Percentiles rank a stretch among this genome's conserved stretches.
These are phyloP conservation scores for Pleurotus pulmonarius DNA, from an alignment of 768 basidiomycete species.

Conservation along the genomic window DNA sequence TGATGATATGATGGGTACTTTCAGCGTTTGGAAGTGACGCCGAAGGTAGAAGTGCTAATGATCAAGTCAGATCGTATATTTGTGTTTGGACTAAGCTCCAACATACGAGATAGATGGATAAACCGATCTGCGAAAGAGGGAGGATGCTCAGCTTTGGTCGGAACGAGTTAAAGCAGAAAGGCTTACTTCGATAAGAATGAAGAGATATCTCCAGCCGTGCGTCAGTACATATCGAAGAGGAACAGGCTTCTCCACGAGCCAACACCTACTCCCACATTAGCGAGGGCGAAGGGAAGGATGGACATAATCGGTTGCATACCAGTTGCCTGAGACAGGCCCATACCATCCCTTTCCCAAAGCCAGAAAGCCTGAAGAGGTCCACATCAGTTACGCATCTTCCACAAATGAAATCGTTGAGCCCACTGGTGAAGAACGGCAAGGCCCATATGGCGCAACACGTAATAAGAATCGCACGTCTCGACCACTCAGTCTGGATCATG, in stretches of 20 bases:
- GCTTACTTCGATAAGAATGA: conserved; percentile 20
- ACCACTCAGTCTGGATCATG: conserved; percentile 2
- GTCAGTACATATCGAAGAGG: conserved; percentile 13
- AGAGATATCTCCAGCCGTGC: conserved; percentile 13
- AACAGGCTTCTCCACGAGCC: conserved; percentile 12
- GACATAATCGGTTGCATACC: neutral
- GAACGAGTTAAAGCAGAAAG: neutral
- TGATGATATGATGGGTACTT: neutral
- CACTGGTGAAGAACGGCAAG: conserved; percentile 1
- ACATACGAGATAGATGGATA: conserved; percentile 6
- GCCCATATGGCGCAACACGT: neutral
- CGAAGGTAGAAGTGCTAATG: neutral
- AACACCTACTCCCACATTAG: conserved; percentile 9
- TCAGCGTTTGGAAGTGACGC: conserved; percentile 1
- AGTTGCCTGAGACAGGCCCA: conserved; percentile 14
- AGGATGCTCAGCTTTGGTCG: no score
- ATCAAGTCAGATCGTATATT: neutral
- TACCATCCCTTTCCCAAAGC: conserved; percentile 14
- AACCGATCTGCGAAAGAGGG: neutral
- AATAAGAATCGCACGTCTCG: neutral
- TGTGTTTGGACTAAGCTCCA: no score
- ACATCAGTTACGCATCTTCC: no score
- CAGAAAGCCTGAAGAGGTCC: conserved; percentile 5
- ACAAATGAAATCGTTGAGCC: neutral
- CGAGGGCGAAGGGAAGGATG: no score